phyloP scores from a whole-genome alignment of 2,329 filamentous ascomycete species.

The Nakataea oryzae region DNA sequence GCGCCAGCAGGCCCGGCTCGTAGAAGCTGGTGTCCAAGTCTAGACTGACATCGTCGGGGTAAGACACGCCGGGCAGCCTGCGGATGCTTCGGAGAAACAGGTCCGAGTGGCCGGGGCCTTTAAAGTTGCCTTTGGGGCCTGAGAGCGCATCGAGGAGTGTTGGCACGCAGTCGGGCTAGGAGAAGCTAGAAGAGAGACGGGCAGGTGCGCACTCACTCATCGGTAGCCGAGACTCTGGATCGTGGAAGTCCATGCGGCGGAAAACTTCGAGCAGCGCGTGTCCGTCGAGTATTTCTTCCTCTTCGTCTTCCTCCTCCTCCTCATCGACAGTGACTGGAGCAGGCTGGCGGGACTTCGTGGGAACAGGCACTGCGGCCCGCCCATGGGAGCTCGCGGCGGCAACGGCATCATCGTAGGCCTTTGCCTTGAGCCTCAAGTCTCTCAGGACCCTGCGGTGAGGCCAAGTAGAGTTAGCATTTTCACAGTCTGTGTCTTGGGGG shows the following conservation, averaged over 20 bases:
- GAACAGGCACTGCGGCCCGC: background rate
- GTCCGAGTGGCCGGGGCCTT: constrained; percentile 26
- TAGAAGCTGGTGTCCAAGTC: constrained; percentile 21
- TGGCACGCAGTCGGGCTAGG: constrained; percentile 21
- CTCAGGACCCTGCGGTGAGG: constrained; percentile 18
- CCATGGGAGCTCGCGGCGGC: background rate
- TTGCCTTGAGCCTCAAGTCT: constrained; percentile 21
- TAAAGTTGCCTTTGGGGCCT: constrained; percentile 14
- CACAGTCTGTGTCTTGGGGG: too few species aligned
- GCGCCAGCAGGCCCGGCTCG: constrained; percentile 21
- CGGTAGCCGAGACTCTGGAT: constrained; percentile 20
- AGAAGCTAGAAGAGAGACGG: background rate
- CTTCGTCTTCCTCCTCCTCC: constrained; percentile 15
- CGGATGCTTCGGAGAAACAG: constrained; percentile 23
- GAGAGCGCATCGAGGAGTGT: constrained; percentile 15
- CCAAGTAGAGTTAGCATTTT: background rate
- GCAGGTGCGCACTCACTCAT: constrained; percentile 16
- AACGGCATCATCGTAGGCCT: constrained; percentile 14
- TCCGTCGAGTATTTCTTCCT: constrained; percentile 20
- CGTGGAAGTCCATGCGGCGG: constrained; percentile 5
- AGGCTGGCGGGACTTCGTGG: constrained; percentile 6
- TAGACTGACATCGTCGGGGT: constrained; percentile 17
- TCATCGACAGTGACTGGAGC: constrained; percentile 1
- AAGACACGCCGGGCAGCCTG: background rate
- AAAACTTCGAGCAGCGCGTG: constrained; percentile 22